These are phyloP conservation scores for Musa schizocarpa DNA, from an alignment of 176 grass and related monocot species.

Conservation along the genomic window DNA sequence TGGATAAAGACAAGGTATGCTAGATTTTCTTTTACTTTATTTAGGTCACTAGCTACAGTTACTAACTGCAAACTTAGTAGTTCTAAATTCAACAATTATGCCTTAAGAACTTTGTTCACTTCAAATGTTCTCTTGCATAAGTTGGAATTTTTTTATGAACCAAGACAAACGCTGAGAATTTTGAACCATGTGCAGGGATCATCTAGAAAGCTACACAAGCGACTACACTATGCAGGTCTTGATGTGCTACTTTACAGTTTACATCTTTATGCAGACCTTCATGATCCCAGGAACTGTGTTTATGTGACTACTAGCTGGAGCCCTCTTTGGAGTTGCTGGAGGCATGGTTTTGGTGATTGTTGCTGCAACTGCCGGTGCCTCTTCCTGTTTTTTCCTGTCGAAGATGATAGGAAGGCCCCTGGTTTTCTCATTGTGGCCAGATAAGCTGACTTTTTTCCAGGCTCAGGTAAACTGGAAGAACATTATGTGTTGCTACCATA, in stretches of 20 bases:
- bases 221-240: constrained; percentile 7
- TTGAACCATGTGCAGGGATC: constrained; percentile 6
- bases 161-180: too few species aligned
- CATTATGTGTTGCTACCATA: background rate
- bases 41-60: too few species aligned
- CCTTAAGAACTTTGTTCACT: background rate
- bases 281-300: constrained; percentile 23
- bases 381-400: constrained; percentile 18
- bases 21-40: background rate
- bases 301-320: constrained; percentile 15
- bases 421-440: constrained; percentile 18
- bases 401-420: constrained; percentile 19
- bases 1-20: background rate
- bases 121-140: background rate
- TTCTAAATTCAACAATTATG: too few species aligned
- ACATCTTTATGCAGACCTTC: constrained; percentile 23
- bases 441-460: constrained; percentile 17
- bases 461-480: background rate
- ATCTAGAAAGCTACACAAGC: constrained; percentile 9
- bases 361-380: constrained; percentile 20
- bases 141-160: too few species aligned
- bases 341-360: constrained; percentile 9
- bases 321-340: constrained; percentile 13
- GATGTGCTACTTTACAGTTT: constrained; percentile 6
- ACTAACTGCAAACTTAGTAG: too few species aligned